Conservation (phyloP, 257 asterid genomes). For the Capsicum baccatum region DNA sequence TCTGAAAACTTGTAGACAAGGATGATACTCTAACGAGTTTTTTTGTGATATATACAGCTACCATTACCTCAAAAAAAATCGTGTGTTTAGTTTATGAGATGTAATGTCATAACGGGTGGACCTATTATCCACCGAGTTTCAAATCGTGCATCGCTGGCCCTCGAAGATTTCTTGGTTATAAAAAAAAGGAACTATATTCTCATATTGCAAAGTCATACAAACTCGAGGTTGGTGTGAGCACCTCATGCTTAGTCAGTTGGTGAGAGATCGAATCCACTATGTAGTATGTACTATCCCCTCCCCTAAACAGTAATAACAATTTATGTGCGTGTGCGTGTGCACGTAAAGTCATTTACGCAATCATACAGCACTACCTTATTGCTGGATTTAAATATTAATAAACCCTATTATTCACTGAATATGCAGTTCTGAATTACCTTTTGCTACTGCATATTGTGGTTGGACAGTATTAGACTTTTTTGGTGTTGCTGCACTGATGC, state of each 20-base stretch:
- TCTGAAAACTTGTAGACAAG: not conserved
- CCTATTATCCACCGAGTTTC: not conserved
- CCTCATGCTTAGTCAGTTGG: constrained; percentile 23
- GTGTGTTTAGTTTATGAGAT: not conserved
- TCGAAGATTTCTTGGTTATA: not conserved
- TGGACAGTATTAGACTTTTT: constrained; percentile 73
- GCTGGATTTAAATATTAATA: not conserved
- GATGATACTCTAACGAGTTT: not conserved
- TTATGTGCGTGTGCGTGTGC: not conserved
- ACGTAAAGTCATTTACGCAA: not conserved
- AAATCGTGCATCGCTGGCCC: not conserved
- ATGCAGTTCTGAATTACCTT: constrained; percentile 49
- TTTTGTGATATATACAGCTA: too few species aligned
- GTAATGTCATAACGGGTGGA: not conserved
- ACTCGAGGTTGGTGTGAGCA: not conserved
- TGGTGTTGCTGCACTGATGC: constrained; percentile 99
- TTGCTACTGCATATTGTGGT: constrained; percentile 73
- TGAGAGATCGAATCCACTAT: not conserved
- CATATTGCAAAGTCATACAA: not conserved
- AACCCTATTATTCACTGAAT: not conserved
- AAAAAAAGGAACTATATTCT: not conserved
- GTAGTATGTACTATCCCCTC: not conserved
- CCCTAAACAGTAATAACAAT: not conserved
- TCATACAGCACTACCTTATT: not conserved
- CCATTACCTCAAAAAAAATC: too few species aligned